Conservation (phyloP, 2,329 filamentous ascomycete genomes). For the Sordariomycetes sp. region DNA sequence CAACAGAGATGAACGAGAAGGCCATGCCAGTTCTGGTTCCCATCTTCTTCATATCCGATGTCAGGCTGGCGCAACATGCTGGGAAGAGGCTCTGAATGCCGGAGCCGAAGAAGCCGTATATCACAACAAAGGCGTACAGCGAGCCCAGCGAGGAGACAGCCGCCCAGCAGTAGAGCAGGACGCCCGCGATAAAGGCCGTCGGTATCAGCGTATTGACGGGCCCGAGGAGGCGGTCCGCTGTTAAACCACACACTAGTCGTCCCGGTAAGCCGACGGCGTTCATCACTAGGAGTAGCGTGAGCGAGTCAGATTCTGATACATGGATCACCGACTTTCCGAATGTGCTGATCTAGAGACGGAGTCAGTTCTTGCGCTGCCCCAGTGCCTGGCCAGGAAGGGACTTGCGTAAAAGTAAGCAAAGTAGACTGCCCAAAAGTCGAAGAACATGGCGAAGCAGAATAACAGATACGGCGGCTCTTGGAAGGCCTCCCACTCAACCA, state of each 20-base stretch:
- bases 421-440: slow-evolving; percentile 8
- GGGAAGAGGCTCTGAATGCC: slow-evolving; percentile 53
- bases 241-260: slow-evolving; percentile 40
- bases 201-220: slow-evolving; percentile 49
- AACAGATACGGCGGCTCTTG: slow-evolving; percentile 28
- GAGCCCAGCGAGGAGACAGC: slow-evolving; percentile 32
- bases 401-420: slow-evolving; percentile 16
- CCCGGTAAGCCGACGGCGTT: slow-evolving; percentile 49
- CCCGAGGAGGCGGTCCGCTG: slow-evolving; percentile 42
- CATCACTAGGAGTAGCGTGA: slow-evolving; percentile 46
- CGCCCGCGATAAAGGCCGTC: slow-evolving; percentile 21
- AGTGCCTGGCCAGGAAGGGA: slow-evolving; percentile 23
- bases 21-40: slow-evolving; percentile 45
- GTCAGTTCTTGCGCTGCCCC: not conserved
- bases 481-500: slow-evolving; percentile 31
- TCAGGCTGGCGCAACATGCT: slow-evolving; percentile 29
- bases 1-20: slow-evolving; percentile 40
- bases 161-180: slow-evolving; percentile 42
- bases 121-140: slow-evolving; percentile 47
- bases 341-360: slow-evolving; percentile 29
- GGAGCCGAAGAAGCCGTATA: slow-evolving; percentile 52
- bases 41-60: slow-evolving; percentile 33
- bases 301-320: slow-evolving; percentile 26
- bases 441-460: slow-evolving; percentile 16
- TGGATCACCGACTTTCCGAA: slow-evolving; percentile 24